Evolutionary conservation across 345 rosid species (phyloP).

Genomic region (Punica granatum): DNA sequence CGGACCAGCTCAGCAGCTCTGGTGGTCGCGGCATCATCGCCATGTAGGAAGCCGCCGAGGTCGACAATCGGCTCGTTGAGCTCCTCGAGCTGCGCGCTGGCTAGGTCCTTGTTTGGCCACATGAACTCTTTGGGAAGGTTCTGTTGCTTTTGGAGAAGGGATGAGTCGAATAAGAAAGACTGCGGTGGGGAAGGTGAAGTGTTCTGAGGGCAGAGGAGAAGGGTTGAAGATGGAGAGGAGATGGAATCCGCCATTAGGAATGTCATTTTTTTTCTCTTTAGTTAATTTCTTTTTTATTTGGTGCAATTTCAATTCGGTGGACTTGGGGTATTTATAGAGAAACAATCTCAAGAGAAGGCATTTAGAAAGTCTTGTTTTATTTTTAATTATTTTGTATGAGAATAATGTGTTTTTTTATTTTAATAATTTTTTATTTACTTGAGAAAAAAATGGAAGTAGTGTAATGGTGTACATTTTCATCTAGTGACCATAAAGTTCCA

Average conservation of each 20-base stretch:
- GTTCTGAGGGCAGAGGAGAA: slow-evolving; percentile 7
- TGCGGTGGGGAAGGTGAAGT: neutral
- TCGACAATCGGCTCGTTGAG: slow-evolving; percentile 47
- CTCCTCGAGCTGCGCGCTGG: slow-evolving; percentile 13
- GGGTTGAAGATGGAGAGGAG: slow-evolving; percentile 8
- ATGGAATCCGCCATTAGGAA: slow-evolving; percentile 18
- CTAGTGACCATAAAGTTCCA: no score
- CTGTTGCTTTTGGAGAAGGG: slow-evolving; percentile 22
- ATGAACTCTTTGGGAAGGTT: slow-evolving; percentile 34
- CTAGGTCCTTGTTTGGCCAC: slow-evolving; percentile 41
- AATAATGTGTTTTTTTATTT: no score
- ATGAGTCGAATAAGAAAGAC: slow-evolving; percentile 21
- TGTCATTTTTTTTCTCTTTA: slow-evolving; percentile 8
- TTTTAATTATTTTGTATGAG: neutral
- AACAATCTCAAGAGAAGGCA: neutral
- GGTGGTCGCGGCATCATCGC: slow-evolving; percentile 24
- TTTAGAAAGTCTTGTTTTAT: neutral
- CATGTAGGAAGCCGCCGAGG: slow-evolving; percentile 31
- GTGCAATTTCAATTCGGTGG: neutral
- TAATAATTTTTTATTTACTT: no score
- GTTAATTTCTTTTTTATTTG: neutral
- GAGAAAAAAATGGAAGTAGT: no score
- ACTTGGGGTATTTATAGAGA: slow-evolving; percentile 11
- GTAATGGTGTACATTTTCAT: no score
- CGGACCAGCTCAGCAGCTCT: slow-evolving; percentile 31